Evolutionary conservation across 345 rosid species (phyloP), one percentile per base, ranked within the genome.

Genomic region (Euphorbia lathyris): DNA sequence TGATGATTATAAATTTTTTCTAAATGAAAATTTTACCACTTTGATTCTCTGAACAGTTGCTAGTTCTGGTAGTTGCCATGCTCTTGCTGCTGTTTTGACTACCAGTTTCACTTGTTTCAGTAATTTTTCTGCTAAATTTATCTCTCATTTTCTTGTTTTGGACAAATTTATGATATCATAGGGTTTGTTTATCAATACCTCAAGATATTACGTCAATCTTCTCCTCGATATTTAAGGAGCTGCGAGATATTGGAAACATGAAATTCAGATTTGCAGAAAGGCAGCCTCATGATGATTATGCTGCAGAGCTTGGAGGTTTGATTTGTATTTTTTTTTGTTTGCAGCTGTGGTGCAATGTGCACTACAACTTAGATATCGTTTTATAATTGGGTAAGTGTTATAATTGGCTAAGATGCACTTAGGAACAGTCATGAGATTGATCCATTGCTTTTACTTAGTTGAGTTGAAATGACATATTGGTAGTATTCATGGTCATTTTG

Each of bases 161-260:
- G 67, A 63, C 90, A 95, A 97, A 83, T 92, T 53, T 86, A 84
- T 79, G 91, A 87, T 77, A 84, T 95, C 71, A 81, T 92, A 80
- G 92, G 91, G 64, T 87, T 78, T 79, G 83, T 90, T 57, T 95
- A 92, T 79, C 99, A 95, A 82, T 95, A 90, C 76, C 85, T 95
- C 65, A 90, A 90, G 75, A 70, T 88, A 66, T 74, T 95, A 81
- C 82, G 86, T 55, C 81, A 84, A 78, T 81, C 69, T 67, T 72
- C 94, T 77, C 99, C 98, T 48, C 96, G 99, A 92, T 95, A 82
- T 95, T 92, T 74, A 90, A 92, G 84, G 99, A 95, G 79, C 89
- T 95, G 68, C 96, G 92, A 75, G 92, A 90, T 83, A 95, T 95
- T 77, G 93, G 88, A 48, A 90, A 90, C 82, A 84, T 95, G 93